Base-by-base conservation (phyloP, 805 yeast genomes). In the Zygosaccharomyces rouxii region DNA sequence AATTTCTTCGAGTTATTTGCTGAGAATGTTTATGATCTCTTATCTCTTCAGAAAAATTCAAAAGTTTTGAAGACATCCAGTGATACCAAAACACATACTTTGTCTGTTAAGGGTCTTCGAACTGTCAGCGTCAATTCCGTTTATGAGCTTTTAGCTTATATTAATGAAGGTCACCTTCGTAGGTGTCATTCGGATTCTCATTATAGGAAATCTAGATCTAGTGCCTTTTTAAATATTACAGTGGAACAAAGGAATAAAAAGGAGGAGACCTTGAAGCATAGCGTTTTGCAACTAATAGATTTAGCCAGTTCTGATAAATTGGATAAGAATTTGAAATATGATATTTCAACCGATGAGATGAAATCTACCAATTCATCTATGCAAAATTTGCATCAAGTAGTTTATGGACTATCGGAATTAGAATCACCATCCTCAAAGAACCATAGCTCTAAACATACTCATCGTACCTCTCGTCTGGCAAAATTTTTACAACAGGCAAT, bases 1-100 rank as follows among this genome's bases (percentile, higher is more conserved):
- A 81, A 88, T 11, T 83, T 81, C 54, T 74, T 87, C 81, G 97
- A 90, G 59, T 81, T 90, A 10, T 85, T 86, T 64, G 78, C 85
- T 74, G 97, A 90, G 54, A 78, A 77, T 38, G 76, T 89, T 35
- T 71, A 77, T 52, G 97, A 90, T 63, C 70, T 89, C 47, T 69
- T 90, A 29, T 73, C 71, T n/a, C 71, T 74, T 0, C 53, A 57
- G 2, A 59, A 63, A n/a, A 52, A 57, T 10, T 55, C 63, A 18
- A 52, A 50, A 28, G 48, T 53, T 55, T 58, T 54, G 69, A 75
- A 56, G 71, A 77, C 53, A 60, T 77, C 16, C 16, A 53, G 50
- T 25, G 55, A 51, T 13, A 26, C 49, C 6, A 53, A 52, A 21
- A 48, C 48, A 19, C 41, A 38, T 4, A n/a, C 10, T 31, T 77